Evolutionary conservation across 176 grass and related monocot species (phyloP).

Genomic region (Oropetium thomaeum): DNA sequence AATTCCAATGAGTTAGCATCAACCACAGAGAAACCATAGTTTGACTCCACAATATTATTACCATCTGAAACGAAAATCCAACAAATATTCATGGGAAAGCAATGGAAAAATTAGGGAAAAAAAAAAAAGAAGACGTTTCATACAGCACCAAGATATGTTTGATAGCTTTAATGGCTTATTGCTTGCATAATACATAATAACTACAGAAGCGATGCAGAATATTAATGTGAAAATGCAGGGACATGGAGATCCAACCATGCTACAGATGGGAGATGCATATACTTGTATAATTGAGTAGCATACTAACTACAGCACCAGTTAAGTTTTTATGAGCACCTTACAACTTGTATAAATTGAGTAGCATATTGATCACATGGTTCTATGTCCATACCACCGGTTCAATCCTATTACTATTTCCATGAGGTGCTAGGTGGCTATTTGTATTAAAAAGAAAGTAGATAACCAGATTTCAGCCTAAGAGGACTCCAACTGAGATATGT

Average conservation of each 20-base stretch:
- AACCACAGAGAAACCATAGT: constrained; percentile 84
- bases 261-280: background rate
- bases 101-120: constrained; percentile 1
- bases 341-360: background rate
- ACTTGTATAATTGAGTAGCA: no score
- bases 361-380: background rate
- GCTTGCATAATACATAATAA: background rate
- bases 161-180: background rate
- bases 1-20: constrained; percentile 94
- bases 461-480: background rate
- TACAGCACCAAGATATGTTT: background rate
- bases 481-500: background rate
- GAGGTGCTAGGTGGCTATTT: background rate
- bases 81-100: constrained; percentile 2
- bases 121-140: constrained; percentile 12
- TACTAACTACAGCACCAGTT: background rate
- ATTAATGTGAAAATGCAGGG: background rate
- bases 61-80: constrained; percentile 56
- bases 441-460: background rate
- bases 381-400: background rate
- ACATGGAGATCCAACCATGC: background rate
- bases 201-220: background rate
- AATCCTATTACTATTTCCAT: background rate
- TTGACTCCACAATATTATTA: constrained; percentile 61
- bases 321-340: background rate